Percentiles rank a stretch among this genome's conserved stretches.
Evolutionary conservation across 768 basidiomycete genomes (phyloP).

Genomic region (Crepidotus variabilis): DNA sequence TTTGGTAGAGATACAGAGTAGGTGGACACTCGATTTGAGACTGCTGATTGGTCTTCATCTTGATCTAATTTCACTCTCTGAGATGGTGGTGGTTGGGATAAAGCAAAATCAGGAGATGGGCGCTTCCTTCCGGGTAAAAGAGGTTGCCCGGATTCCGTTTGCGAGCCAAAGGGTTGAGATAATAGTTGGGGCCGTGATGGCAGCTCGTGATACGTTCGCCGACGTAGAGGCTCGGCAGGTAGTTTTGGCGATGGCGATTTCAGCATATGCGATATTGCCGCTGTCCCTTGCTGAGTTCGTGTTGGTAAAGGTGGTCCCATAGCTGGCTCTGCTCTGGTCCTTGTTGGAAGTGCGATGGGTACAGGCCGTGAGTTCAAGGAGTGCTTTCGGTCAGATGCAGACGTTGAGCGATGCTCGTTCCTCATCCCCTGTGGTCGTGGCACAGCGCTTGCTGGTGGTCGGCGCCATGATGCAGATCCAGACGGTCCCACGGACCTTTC

Average conservation of each 20-base stretch:
- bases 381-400: neutral
- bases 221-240: too few relatives aligned
- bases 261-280: neutral
- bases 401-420: neutral
- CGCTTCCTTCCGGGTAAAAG: constrained; percentile 3
- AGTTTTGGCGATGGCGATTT: too few relatives aligned
- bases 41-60: neutral
- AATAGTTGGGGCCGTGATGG: neutral
- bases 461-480: neutral
- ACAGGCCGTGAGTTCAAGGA: neutral
- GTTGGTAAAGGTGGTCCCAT: neutral
- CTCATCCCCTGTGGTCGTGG: neutral
- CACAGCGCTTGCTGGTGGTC: neutral
- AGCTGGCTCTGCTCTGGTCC: neutral
- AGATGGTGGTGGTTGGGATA: neutral
- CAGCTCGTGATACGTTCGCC: neutral
- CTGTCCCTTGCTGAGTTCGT: neutral
- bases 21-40: neutral
- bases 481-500: neutral
- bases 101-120: neutral
- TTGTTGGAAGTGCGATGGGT: neutral
- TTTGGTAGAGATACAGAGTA: neutral
- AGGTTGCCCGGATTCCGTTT: neutral
- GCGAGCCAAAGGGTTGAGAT: neutral
- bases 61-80: constrained; percentile 2